Evolutionary conservation across 1,284 basidiomycete species (phyloP).

Genomic region (Trichosporon faecale): DNA sequence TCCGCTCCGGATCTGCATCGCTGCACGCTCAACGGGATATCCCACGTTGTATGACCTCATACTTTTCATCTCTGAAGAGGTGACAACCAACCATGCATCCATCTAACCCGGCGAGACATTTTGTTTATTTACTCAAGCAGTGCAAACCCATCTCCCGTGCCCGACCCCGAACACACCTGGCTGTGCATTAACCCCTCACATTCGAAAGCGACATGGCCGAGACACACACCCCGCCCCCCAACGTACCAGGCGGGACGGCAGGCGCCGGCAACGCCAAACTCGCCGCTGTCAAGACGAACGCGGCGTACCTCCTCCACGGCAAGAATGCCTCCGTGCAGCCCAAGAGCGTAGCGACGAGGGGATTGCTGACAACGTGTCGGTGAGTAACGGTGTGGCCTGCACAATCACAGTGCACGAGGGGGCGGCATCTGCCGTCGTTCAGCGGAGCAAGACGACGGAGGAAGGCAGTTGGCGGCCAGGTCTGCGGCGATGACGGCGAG

Average conservation of each 20-base stretch:
- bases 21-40: too few species aligned
- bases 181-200: not conserved
- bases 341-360: conserved; percentile 42
- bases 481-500: not conserved
- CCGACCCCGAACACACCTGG: not conserved
- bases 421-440: too few species aligned
- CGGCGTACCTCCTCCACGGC: conserved; percentile 48
- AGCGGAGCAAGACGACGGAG: not conserved
- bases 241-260: not conserved
- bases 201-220: not conserved
- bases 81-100: not conserved
- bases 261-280: conserved; percentile 15
- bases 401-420: too few species aligned
- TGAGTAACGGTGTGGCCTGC: too few species aligned
- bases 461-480: not conserved
- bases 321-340: conserved; percentile 40
- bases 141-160: not conserved
- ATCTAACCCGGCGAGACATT: not conserved
- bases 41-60: conserved; percentile 7
- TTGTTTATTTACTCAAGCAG: not conserved
- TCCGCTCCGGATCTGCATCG: not conserved
- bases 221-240: not conserved
- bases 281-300: conserved; percentile 40
- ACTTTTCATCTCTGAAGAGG: not conserved
- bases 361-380: conserved; percentile 46